phyloP scores from a whole-genome alignment of 164 flowering plant genomes.

The Echeveria elegans region DNA sequence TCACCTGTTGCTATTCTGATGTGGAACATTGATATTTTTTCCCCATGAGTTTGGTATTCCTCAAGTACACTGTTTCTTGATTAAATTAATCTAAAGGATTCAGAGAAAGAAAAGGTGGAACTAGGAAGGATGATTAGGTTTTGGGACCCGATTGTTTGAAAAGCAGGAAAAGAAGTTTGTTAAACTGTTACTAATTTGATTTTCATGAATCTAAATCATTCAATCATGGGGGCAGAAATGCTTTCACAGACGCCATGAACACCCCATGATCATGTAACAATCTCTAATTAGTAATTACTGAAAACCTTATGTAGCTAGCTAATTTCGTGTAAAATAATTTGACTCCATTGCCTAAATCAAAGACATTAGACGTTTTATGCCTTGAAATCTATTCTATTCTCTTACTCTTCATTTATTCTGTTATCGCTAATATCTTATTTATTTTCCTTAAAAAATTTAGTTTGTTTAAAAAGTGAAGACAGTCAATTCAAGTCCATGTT shows the following conservation, averaged over 20 bases:
- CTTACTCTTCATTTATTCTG: too few species aligned
- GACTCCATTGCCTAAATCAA: not conserved
- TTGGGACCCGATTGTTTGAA: not conserved
- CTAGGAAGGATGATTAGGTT: constrained; percentile 1
- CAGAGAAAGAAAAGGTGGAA: not conserved
- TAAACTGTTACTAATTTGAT: constrained; percentile 3
- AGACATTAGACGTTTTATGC: not conserved
- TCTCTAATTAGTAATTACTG: not conserved
- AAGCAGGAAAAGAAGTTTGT: not conserved
- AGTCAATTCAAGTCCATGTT: too few species aligned
- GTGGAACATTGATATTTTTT: not conserved
- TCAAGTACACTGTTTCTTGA: not conserved
- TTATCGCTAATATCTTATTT: too few species aligned
- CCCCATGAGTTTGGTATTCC: constrained; percentile 1
- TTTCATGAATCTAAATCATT: not conserved
- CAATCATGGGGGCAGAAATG: not conserved
- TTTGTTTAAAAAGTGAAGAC: too few species aligned
- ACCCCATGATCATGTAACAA: constrained; percentile 4
- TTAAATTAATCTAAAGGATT: not conserved
- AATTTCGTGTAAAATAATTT: not conserved
- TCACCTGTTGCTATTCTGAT: not conserved
- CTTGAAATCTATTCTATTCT: too few species aligned
- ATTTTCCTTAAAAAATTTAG: too few species aligned
- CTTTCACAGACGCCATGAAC: not conserved
- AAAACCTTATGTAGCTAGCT: not conserved